Evolutionary conservation across 2,329 filamentous ascomycete species (phyloP), one percentile per base, ranked within the genome.

Genomic region (Calycina herbarum): DNA sequence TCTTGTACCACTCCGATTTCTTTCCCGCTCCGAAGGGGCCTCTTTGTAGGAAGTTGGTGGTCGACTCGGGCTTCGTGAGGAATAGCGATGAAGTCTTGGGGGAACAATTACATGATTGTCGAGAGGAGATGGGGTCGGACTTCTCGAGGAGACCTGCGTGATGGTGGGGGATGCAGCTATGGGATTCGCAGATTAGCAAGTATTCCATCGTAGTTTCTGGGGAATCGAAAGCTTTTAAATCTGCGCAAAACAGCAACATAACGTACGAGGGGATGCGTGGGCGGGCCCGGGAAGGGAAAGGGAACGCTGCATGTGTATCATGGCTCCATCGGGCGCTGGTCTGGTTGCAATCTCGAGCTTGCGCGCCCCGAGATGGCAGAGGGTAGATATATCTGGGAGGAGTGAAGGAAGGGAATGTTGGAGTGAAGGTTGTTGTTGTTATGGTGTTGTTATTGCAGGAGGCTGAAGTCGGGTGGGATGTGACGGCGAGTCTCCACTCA

Each of bases 51-150:
- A 73, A 66, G 83, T 80, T 40, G 79, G 76, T 71, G 80, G 80
- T 74, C 81, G 82, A 68, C 80, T 78, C 68, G 86, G 86, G 76
- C 84, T 87, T 73, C 82, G 80, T 63, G 86, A 85, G 71, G 82
- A 80, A 70, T 81, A 79, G 72, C 82, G 81, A 74, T 82, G 81
- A 66, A 82, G 77, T 73, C 80, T 79, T 61, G 73, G 73, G 60
- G 82, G 78, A 68, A 79, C 78, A 54, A 27, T 54, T 73, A 82
- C 82, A 77, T 84, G 79, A 71, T 80, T 79, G 67, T 84, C 82
- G 72, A 82, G 79, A 66, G 83, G 80, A 65, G 83, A 82, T 67
- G 85, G 84, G 66, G 82, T 85, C 70, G 86, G 82, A 72, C 83
- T 83, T 76, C 82, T 80, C 67, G 86, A 85, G 65, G 80, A 79